Evolutionary conservation across 2,329 filamentous ascomycete species (phyloP).

Genomic region (Mollisia scopiformis): DNA sequence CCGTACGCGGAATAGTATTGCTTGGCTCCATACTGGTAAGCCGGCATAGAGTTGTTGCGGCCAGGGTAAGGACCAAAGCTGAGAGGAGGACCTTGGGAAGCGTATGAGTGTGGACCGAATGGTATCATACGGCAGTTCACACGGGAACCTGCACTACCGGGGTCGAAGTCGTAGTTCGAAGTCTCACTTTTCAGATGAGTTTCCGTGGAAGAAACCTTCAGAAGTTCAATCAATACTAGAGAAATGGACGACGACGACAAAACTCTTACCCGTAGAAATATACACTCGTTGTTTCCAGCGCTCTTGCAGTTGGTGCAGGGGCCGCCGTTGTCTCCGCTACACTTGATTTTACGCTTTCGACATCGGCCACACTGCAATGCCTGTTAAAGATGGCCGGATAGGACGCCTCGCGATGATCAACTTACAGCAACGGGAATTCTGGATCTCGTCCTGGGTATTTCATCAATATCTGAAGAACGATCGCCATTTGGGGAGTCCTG

Average conservation of each 20-base stretch:
- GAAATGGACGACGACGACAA: background rate
- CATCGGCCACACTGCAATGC: slow-evolving; percentile 77
- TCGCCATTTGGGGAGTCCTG: slow-evolving; percentile 13
- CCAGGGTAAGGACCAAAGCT: slow-evolving; percentile 23
- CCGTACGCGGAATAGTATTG: slow-evolving; percentile 25
- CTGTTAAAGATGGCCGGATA: background rate
- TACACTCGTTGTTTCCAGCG: slow-evolving; percentile 71
- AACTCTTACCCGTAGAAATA: slow-evolving; percentile 74
- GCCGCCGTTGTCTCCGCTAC: slow-evolving; percentile 84
- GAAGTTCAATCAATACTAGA: background rate
- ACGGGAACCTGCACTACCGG: slow-evolving; percentile 25
- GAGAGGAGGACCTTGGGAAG: slow-evolving; percentile 11
- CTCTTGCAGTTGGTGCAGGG: slow-evolving; percentile 80
- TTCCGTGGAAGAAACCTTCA: slow-evolving; percentile 34
- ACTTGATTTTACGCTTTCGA: slow-evolving; percentile 92
- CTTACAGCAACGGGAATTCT: slow-evolving; percentile 57
- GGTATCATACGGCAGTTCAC: slow-evolving; percentile 27
- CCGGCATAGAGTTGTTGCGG: slow-evolving; percentile 21
- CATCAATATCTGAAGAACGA: slow-evolving; percentile 27
- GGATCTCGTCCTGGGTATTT: slow-evolving; percentile 30
- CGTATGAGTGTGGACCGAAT: slow-evolving; percentile 24
- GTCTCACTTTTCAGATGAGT: slow-evolving; percentile 31
- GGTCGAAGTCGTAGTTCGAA: slow-evolving; percentile 27
- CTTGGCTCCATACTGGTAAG: slow-evolving; percentile 24
- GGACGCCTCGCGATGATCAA: background rate